Evolutionary conservation across 805 yeast species (phyloP).

Genomic region (Wickerhamomyces strasburgensis): DNA sequence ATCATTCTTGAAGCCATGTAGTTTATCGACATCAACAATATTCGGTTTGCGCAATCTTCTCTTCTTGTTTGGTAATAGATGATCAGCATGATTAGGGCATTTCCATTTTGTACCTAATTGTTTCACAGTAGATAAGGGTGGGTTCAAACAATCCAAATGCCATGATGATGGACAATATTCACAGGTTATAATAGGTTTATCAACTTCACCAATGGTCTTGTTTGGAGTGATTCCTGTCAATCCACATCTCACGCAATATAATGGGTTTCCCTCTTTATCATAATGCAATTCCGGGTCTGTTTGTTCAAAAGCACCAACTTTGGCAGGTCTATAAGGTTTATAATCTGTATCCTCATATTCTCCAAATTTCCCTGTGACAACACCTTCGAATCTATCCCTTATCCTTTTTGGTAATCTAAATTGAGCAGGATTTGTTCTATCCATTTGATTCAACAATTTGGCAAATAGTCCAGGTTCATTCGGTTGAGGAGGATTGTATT

Average conservation of each 20-base stretch:
- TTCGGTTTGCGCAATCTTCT: constrained; percentile 49
- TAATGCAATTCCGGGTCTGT: constrained; percentile 58
- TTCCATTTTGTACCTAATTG: constrained; percentile 79
- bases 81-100: constrained; percentile 75
- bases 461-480: constrained; percentile 39
- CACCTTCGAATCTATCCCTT: constrained; percentile 69
- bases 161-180: constrained; percentile 79
- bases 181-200: constrained; percentile 61
- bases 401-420: constrained; percentile 64
- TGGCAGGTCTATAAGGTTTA: constrained; percentile 39
- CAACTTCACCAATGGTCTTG: constrained; percentile 34
- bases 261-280: constrained; percentile 64
- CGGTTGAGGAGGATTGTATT: constrained; percentile 32
- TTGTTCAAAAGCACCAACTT: constrained; percentile 42
- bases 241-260: constrained; percentile 73
- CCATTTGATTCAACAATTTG: constrained; percentile 54
- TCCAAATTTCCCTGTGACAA: constrained; percentile 60
- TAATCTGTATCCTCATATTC: constrained; percentile 66
- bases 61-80: constrained; percentile 26
- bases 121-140: constrained; percentile 69
- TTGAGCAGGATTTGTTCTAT: constrained; percentile 58
- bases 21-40: constrained; percentile 48
- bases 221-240: constrained; percentile 51
- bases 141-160: constrained; percentile 84
- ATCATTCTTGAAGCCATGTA: constrained; percentile 46